Evolutionary conservation across 2,329 filamentous ascomycete species (phyloP).

Genomic region (Lomentospora prolificans): DNA sequence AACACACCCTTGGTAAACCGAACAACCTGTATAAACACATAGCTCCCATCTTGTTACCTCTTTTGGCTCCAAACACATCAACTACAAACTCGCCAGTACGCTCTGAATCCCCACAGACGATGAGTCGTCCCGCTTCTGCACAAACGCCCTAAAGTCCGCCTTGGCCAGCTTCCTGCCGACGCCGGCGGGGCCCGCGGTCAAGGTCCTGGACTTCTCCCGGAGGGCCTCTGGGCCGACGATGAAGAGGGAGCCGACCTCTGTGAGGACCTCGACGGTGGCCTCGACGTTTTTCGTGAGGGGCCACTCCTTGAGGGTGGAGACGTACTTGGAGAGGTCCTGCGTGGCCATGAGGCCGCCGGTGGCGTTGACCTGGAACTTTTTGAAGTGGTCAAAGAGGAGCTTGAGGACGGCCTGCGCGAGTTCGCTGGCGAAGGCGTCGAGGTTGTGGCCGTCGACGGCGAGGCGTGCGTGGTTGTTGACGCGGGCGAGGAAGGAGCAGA

Average conservation of each 20-base stretch:
- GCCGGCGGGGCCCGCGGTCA: conserved; percentile 32
- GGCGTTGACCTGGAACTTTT: conserved; percentile 85
- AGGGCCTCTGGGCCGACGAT: conserved; percentile 80
- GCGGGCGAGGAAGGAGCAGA: conserved; percentile 69
- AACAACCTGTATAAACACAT: not conserved
- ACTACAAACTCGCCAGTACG: conserved; percentile 57
- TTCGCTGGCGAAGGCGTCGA: conserved; percentile 73
- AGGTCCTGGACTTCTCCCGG: conserved; percentile 56
- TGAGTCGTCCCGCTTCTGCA: conserved; percentile 76
- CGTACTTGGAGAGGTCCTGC: conserved; percentile 92
- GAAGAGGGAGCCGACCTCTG: conserved; percentile 91
- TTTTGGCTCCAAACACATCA: not conserved
- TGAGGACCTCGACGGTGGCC: conserved; percentile 69
- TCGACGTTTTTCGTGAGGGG: conserved; percentile 59
- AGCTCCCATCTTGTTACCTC: too few species aligned
- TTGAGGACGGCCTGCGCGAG: conserved; percentile 68
- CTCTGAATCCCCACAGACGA: conserved; percentile 73
- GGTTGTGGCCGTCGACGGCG: conserved; percentile 74
- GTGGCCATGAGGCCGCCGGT: conserved; percentile 91
- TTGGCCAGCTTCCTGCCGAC: conserved; percentile 48
- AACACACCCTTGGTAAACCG: not conserved
- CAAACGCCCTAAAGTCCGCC: conserved; percentile 71
- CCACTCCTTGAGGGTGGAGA: conserved; percentile 77
- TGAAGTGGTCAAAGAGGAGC: conserved; percentile 84
- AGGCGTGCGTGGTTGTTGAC: conserved; percentile 52